Base-by-base conservation (phyloP, 345 rosid species). In the Gossypium mustelinum region DNA sequence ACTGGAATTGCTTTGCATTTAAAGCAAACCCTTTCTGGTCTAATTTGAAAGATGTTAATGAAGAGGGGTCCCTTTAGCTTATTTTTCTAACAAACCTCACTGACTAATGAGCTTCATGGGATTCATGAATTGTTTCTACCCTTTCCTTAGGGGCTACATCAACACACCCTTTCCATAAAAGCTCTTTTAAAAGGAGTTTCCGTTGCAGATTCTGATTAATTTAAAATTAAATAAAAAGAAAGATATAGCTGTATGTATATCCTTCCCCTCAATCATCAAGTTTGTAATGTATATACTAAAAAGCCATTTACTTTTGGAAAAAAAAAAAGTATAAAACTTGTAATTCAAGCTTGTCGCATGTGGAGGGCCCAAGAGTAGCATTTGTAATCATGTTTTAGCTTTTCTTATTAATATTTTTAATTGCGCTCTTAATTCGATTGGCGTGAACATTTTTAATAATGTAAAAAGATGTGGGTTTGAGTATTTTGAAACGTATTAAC, bases 71-170 rank as follows among this genome's bases (percentile, higher is more conserved):
- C 71, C 71, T 1, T 14, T 45, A 17, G n/a, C 29, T 65, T 44
- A 18, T 44, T 41, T 43, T 11, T 65, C 70, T 18, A 43, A 11
- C 51, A n/a, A 64, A 65, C 70, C 24, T 43, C 17, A 18, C 27
- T 18, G 70, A 65, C 52, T n/a, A 65, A 65, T 43, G 16, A n/a
- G 25, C 14, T 5, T 4, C 17, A 51, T 51, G 13, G 55, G 13
- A 11, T 13, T 3, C 11, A 13, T 13, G 17, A 13, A 4, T 4
- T 34, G 39, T 4, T 4, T 2, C 12, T 2, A 51, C 8, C 70
- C 51, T 78, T 81, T 81, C 61, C 87, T 84, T 81, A 84, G 78
- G 17, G 51, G 76, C 73, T 70, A 73, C 47, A 70, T 54, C 70
- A 51, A 17, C 72, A 66, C 70, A 51, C 68, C 64, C 72, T 34